Percentiles rank a stretch among this genome's conserved stretches.
phyloP scores from a whole-genome alignment of 352 stramenopile genomes.

The Peronosclerospora sorghi region DNA sequence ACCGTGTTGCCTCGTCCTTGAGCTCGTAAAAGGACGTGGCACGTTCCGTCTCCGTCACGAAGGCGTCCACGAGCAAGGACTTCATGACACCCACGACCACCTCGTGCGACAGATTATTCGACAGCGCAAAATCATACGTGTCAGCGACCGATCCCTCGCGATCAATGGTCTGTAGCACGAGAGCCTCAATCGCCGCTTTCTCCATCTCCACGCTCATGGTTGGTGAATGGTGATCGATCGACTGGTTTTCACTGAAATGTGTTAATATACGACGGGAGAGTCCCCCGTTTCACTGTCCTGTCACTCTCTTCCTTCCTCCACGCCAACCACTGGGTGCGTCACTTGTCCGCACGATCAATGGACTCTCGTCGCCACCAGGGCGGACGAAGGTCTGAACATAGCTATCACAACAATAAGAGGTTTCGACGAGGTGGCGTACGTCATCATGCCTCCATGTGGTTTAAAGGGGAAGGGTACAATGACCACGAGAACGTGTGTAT shows the following conservation, averaged over 20 bases:
- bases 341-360: no score
- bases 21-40: slow-evolving; percentile 89
- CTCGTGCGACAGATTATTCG: slow-evolving; percentile 83
- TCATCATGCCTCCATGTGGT: slow-evolving; percentile 21
- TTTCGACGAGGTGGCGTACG: slow-evolving; percentile 4
- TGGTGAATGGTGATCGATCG: neutral
- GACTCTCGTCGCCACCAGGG: slow-evolving; percentile 10
- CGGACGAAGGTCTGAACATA: slow-evolving; percentile 14
- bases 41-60: slow-evolving; percentile 74
- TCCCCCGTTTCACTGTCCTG: slow-evolving; percentile 4
- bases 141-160: slow-evolving; percentile 44
- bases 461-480: slow-evolving; percentile 54
- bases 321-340: neutral
- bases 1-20: slow-evolving; percentile 82
- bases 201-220: slow-evolving; percentile 42
- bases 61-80: slow-evolving; percentile 89
- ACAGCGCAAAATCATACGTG: slow-evolving; percentile 74
- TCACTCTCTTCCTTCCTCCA: neutral
- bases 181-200: slow-evolving; percentile 63
- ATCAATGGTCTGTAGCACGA: slow-evolving; percentile 50
- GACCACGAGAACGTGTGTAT: slow-evolving; percentile 51
- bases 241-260: neutral
- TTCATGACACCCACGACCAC: slow-evolving; percentile 93
- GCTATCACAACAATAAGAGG: slow-evolving; percentile 6
- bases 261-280: neutral